Evolutionary conservation across 164 flowering plant genomes (phyloP).

Genomic region (Berberis vulgaris): DNA sequence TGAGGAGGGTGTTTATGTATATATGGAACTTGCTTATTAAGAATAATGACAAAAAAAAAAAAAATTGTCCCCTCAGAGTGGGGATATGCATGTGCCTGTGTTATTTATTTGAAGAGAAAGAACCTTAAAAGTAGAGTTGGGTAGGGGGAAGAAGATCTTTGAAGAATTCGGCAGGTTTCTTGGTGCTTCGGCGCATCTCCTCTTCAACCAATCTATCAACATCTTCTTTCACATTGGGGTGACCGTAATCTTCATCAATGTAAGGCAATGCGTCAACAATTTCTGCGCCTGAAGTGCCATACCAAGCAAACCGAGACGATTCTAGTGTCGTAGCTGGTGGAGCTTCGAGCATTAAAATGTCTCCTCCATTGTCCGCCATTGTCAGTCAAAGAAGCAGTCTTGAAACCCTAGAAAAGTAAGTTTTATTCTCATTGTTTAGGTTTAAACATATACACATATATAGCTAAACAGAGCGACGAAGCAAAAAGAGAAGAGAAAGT

Average conservation of each 20-base stretch:
- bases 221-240: constrained; percentile 54
- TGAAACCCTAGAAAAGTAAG: no score
- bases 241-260: constrained; percentile 80
- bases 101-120: neutral
- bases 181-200: constrained; percentile 79
- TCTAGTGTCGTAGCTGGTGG: constrained; percentile 26
- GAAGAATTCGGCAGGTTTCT: constrained; percentile 80
- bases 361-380: constrained; percentile 30
- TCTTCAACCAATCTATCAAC: constrained; percentile 82
- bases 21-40: no score
- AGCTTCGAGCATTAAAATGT: constrained; percentile 70
- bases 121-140: constrained; percentile 61
- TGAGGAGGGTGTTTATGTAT: no score
- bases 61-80: no score
- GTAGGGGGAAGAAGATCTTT: constrained; percentile 61
- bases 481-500: no score
- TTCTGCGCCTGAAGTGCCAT: constrained; percentile 28
- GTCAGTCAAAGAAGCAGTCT: neutral
- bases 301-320: no score
- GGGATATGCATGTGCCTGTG: no score
- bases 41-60: no score
- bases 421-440: no score
- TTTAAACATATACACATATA: no score
- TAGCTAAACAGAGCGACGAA: no score
- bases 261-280: constrained; percentile 73